Percentiles rank a stretch among this genome's conserved stretches.
Conservation (phyloP, 2,329 filamentous ascomycete genomes). For the Bipolaris cookei region DNA sequence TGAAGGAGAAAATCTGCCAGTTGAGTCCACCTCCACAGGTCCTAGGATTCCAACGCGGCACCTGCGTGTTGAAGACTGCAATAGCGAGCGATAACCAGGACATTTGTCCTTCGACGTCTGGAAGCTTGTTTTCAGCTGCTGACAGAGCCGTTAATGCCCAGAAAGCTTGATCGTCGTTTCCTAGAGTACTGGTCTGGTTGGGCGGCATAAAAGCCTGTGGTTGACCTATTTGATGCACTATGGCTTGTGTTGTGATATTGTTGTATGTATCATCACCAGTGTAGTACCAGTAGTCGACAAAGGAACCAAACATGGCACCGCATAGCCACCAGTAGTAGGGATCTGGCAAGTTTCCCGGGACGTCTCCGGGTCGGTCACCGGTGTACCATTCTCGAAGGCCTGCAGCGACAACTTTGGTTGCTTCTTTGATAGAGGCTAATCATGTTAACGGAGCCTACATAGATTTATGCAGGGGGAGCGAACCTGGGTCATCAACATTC, state of each 20-base stretch:
- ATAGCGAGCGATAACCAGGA: constrained; percentile 68
- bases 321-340: constrained; percentile 53
- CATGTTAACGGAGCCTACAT: constrained; percentile 11
- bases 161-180: constrained; percentile 75
- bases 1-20: constrained; percentile 79
- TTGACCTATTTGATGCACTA: constrained; percentile 75
- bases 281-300: constrained; percentile 50
- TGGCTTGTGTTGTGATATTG: constrained; percentile 54
- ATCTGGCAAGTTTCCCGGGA: constrained; percentile 61
- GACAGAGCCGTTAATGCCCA: constrained; percentile 71
- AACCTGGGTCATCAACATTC: constrained; percentile 28
- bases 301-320: constrained; percentile 46
- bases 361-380: constrained; percentile 64
- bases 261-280: constrained; percentile 46
- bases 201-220: constrained; percentile 75
- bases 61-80: constrained; percentile 74
- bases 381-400: constrained; percentile 69
- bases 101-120: constrained; percentile 54
- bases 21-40: constrained; percentile 68
- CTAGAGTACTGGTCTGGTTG: constrained; percentile 67
- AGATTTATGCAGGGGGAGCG: not conserved
- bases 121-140: constrained; percentile 70
- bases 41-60: constrained; percentile 69
- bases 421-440: constrained; percentile 66
- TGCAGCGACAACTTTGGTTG: constrained; percentile 65